Base-by-base conservation (phyloP, 2,329 filamentous ascomycete genomes). In the Emydomyces testavorans region DNA sequence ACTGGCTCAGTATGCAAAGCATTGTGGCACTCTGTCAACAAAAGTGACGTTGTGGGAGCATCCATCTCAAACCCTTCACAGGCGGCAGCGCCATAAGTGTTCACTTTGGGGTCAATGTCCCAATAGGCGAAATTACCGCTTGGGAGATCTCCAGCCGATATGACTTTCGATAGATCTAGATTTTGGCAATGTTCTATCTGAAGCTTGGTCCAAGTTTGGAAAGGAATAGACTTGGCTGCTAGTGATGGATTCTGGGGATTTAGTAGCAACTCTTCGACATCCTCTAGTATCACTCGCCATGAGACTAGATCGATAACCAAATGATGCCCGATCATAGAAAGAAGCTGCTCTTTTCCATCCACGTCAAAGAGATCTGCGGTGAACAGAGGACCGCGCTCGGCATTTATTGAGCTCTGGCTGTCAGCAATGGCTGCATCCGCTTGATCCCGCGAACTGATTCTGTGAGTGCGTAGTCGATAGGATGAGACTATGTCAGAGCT, bases 121-220 rank as follows among this genome's bases (percentile, higher is more conserved):
- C 65, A 68, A 50, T 67, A 68, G 4, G 29, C 40, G 24, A 63
- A 36, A n/a, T 65, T 54, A 64, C 58, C 7, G 18, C 62, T 52
- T 56, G 61, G 43, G 51, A 64, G 51, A 4, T 60, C 53, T 3
- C 56, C 56, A 49, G 58, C 65, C 21, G 60, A 60, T 15, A 62
- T 38, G 18, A 50, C 41, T 29, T 52, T 28, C 1, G 47, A 42
- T 16, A 50, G 20, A 28, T 46, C 34, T 4, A 53, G 16, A 4
- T 56, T 21, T 2, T 43, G 46, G 1, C 56, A 54, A 29, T 62
- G 51, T 10, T 62, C 58, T 0, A 53, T 34, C 39, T 67, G 65
- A 48, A 66, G 51, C 4, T 57, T 55, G 35, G 60, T 63, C 65
- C 65, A 68, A 40, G 55, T 59, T 42, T 66, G 63, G 59, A 68